Evolutionary conservation across 2,329 filamentous ascomycete genomes (phyloP), one percentile per base, ranked within the genome.

Genomic region (Clarireedia monteithiana): DNA sequence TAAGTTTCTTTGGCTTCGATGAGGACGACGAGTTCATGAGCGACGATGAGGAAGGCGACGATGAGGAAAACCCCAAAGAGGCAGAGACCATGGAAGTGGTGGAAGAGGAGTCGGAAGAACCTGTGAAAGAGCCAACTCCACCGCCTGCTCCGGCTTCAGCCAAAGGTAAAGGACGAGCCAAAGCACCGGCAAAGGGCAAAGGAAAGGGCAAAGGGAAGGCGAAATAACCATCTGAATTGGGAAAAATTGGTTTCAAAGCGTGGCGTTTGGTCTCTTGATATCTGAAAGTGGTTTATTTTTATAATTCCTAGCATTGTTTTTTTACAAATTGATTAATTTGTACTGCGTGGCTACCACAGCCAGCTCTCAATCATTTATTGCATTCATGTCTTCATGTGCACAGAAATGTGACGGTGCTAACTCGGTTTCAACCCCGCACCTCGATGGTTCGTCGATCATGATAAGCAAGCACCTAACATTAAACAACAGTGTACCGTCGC

Each of bases 21-120:
- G 86, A 91, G 36, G 85, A 89, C 53, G 86, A 91, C 48, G 85
- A 88, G 64, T 86, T 85, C 60, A 83, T 86, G 80, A 86, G 83
- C 63, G 80, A 81, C 51, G 80, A 84, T n/a, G 83, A 85, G 36
- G 78, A 80, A 12, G 72, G 74, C 5, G 70, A 73, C 26, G 60
- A 60, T 5, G 58, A 59, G 0, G 60, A 62, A 20, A 55, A 59
- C 0, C 53, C 60, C 12, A 59, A 54, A 12, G 51, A 56, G 7
- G 62, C 61, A 20, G 59, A 59, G 23, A 30, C 23, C 10, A 30
- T 47, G 12, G 42, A 54, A 48, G 23, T 20, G 5, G 61, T 55
- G 12, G 58, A 59, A 45, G 59, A 62, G 24, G 60, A 61, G 9
- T 59, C 57, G 9, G 62, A 63, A 23, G 61, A 60, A 23, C 58